Evolutionary conservation across 352 stramenopile species (phyloP), one percentile per base, ranked within the genome.

Genomic region (Pythium scleroteichum): DNA sequence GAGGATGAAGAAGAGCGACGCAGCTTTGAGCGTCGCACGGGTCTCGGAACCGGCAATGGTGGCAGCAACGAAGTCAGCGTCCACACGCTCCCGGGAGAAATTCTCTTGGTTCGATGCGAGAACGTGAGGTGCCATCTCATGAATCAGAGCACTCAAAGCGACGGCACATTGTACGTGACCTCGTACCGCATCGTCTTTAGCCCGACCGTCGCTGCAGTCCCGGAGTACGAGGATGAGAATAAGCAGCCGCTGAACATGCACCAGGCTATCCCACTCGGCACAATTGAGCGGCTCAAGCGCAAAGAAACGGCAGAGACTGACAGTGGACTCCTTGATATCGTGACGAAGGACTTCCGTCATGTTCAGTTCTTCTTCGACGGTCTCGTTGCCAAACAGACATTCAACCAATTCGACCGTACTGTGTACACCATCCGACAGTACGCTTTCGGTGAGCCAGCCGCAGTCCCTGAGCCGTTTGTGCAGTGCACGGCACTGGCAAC

Each of bases 131-230:
- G 87, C 14, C 64, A 75, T 3, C 80, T 89, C 33, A 64, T 89
- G 44, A 76, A 88, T 60, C 57, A 72, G 26, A 46, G 20, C 24
- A n/a, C 29, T 6, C 48, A 64, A 7, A 55, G 42, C 16, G 24
- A 68, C 0, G 83, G 85, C 0, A 92, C 66, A 29, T 60, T 95
- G 16, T 92, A 87, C 53, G 75, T 93, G 46, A 95, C 80, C 19
- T 92, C 88, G 59, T 95, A 87, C 63, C 77, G 85, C 42, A 70
- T 95, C 35, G 73, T 95, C 8, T 93, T 95, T 58, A 89, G 73
- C 27, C 81, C 84, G 10, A 63, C 68, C 35, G 46, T 72, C 3
- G 40, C 44, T 12, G 23, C 63, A 29, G 29, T 68, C 5, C 33
- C 44, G 20, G 38, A 53, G 29, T 61, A 49, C 17, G 53, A 67